Evolutionary conservation across 2,329 filamentous ascomycete species (phyloP).

Genomic region (Cryoendolithus antarcticus): DNA sequence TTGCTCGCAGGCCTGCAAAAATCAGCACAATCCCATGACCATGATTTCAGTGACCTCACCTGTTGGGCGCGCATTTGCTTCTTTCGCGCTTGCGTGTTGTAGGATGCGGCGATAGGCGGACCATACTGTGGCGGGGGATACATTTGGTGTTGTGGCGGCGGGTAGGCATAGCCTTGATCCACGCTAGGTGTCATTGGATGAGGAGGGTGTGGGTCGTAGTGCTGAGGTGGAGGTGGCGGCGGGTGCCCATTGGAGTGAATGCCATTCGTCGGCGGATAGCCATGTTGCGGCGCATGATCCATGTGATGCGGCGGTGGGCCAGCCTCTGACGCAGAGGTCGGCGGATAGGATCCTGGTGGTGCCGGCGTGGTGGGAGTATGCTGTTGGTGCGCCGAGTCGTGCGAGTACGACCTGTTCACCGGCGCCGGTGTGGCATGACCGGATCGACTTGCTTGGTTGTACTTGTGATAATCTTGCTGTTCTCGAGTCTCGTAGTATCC

Average conservation of each 20-base stretch:
- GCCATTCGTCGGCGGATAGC: constrained; percentile 18
- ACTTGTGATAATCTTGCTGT: constrained; percentile 17
- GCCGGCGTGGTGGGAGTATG: constrained; percentile 24
- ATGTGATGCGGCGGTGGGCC: constrained; percentile 15
- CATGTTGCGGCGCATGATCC: constrained; percentile 12
- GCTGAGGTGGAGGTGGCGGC: constrained; percentile 10
- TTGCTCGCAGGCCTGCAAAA: constrained; percentile 69
- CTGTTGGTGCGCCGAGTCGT: constrained; percentile 21
- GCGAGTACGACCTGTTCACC: constrained; percentile 21
- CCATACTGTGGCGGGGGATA: constrained; percentile 15
- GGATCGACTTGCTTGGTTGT: constrained; percentile 19
- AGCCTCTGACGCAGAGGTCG: constrained; percentile 13
- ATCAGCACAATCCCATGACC: too few species aligned
- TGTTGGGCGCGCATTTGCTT: constrained; percentile 23
- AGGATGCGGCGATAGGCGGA: constrained; percentile 12
- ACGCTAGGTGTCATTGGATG: constrained; percentile 19
- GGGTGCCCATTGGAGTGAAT: constrained; percentile 8
- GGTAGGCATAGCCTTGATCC: constrained; percentile 17
- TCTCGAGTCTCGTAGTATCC: constrained; percentile 8
- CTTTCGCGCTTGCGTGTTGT: constrained; percentile 16
- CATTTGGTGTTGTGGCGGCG: constrained; percentile 15
- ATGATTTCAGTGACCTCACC: too few species aligned
- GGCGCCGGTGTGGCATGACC: constrained; percentile 24
- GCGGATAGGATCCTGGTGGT: constrained; percentile 13
- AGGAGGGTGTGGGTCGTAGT: constrained; percentile 15